phyloP scores from a whole-genome alignment of 1,284 basidiomycete species.

The Baeospora myosura region DNA sequence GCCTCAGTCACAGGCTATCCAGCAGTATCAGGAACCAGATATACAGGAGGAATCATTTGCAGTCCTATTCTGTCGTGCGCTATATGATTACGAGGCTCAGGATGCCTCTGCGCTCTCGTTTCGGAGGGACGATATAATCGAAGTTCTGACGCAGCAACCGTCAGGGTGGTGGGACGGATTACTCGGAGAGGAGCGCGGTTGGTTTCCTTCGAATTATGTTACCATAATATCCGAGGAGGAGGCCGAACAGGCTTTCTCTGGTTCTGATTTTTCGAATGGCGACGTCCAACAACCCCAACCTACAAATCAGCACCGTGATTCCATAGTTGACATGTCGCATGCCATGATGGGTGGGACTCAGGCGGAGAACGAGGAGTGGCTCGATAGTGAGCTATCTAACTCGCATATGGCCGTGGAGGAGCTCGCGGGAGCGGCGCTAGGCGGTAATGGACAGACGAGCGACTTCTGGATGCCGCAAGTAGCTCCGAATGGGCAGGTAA shows the following conservation, averaged over 20 bases:
- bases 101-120: slow-evolving; percentile 89
- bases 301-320: slow-evolving; percentile 19
- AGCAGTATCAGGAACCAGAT: background rate
- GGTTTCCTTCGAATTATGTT: slow-evolving; percentile 98
- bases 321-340: slow-evolving; percentile 44
- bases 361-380: slow-evolving; percentile 41
- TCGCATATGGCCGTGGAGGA: slow-evolving; percentile 19
- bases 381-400: slow-evolving; percentile 31
- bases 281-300: slow-evolving; percentile 20
- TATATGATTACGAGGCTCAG: slow-evolving; percentile 88
- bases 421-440: slow-evolving; percentile 18
- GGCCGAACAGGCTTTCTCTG: slow-evolving; percentile 57
- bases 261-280: slow-evolving; percentile 33
- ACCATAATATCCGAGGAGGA: slow-evolving; percentile 73
- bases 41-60: background rate
- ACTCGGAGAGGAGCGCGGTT: slow-evolving; percentile 82
- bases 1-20: background rate
- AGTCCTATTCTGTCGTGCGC: slow-evolving; percentile 79
- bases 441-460: slow-evolving; percentile 35
- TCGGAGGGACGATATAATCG: slow-evolving; percentile 81
- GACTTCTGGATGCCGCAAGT: slow-evolving; percentile 80
- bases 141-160: slow-evolving; percentile 86
- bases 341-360: slow-evolving; percentile 38
- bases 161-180: slow-evolving; percentile 99
- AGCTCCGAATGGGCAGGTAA: slow-evolving; percentile 64